phyloP scores from a whole-genome alignment of 1,284 basidiomycete genomes.

The Exobasidium rhododendri region DNA sequence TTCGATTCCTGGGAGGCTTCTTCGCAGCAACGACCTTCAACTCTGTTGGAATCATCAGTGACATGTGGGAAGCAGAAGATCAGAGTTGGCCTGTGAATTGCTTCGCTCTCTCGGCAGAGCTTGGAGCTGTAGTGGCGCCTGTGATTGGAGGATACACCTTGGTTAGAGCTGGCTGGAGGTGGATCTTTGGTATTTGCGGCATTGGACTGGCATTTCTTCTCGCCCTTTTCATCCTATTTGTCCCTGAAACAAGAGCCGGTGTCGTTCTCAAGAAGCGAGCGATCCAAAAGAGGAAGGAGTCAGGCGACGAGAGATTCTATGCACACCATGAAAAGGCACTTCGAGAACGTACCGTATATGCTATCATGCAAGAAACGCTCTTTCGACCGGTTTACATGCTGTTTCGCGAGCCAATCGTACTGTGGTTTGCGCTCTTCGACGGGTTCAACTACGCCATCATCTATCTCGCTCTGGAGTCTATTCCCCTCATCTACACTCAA shows the following conservation, averaged over 20 bases:
- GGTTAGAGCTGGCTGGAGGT: slow-evolving; percentile 31
- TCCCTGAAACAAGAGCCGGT: slow-evolving; percentile 44
- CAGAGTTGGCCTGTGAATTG: slow-evolving; percentile 42
- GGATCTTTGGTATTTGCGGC: slow-evolving; percentile 39
- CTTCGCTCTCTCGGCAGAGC: slow-evolving; percentile 36
- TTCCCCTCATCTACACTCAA: slow-evolving; percentile 54
- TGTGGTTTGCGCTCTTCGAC: slow-evolving; percentile 46
- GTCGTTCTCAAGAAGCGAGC: slow-evolving; percentile 54
- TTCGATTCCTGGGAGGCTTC: slow-evolving; percentile 39
- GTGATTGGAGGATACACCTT: slow-evolving; percentile 33
- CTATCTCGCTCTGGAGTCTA: slow-evolving; percentile 55
- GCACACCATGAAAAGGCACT: slow-evolving; percentile 53
- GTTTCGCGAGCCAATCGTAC: slow-evolving; percentile 51
- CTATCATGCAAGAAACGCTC: slow-evolving; percentile 43
- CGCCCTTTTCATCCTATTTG: slow-evolving; percentile 22
- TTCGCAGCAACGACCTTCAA: slow-evolving; percentile 41
- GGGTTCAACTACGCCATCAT: slow-evolving; percentile 48
- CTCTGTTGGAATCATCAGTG: slow-evolving; percentile 36
- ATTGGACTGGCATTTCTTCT: slow-evolving; percentile 31
- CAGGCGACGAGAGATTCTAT: slow-evolving; percentile 51
- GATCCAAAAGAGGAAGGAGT: slow-evolving; percentile 45
- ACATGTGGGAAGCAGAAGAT: slow-evolving; percentile 36
- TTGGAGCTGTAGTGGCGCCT: slow-evolving; percentile 31
- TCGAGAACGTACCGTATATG: slow-evolving; percentile 31
- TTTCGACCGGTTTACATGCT: slow-evolving; percentile 44